phyloP scores from a whole-genome alignment of 2,329 filamentous ascomycete species.

The Verruconis gallopava region DNA sequence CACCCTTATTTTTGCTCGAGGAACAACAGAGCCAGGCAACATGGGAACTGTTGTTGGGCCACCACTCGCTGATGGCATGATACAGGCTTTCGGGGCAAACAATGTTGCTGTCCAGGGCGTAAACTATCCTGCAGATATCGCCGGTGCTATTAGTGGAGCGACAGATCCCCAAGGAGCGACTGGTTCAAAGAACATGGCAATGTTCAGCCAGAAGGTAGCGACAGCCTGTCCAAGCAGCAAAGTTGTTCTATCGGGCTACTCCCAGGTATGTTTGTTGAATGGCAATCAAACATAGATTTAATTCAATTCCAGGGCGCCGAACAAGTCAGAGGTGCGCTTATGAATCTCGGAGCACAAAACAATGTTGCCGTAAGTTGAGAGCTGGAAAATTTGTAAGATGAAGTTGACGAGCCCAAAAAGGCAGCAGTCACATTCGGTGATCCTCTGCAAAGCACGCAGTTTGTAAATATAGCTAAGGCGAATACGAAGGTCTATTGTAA shows the following conservation, averaged over 20 bases:
- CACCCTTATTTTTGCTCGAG: slow-evolving; percentile 7
- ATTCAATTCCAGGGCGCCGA: background rate
- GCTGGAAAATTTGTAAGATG: background rate
- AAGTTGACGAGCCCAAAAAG: too few species aligned
- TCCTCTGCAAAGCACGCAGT: slow-evolving; percentile 1
- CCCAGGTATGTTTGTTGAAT: background rate
- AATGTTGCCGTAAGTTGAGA: slow-evolving; percentile 6
- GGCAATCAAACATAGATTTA: too few species aligned
- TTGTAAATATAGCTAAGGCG: background rate
- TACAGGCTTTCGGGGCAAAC: slow-evolving; percentile 1
- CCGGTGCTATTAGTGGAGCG: slow-evolving; percentile 2
- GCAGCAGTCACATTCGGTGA: slow-evolving; percentile 9
- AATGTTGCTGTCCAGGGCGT: slow-evolving; percentile 7
- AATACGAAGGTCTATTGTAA: slow-evolving; percentile 9
- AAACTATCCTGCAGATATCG: slow-evolving; percentile 6
- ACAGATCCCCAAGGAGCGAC: slow-evolving; percentile 1
- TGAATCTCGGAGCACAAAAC: slow-evolving; percentile 2
- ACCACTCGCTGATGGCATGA: slow-evolving; percentile 1
- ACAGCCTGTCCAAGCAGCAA: slow-evolving; percentile 3
- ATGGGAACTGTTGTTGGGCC: slow-evolving; percentile 9
- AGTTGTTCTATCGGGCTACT: slow-evolving; percentile 5
- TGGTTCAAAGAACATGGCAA: slow-evolving; percentile 6
- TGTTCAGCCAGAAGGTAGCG: background rate
- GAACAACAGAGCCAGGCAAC: slow-evolving; percentile 7
- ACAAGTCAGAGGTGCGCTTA: background rate